phyloP scores from a whole-genome alignment of 2,329 filamentous ascomycete species.

The Hypomyces perniciosus region DNA sequence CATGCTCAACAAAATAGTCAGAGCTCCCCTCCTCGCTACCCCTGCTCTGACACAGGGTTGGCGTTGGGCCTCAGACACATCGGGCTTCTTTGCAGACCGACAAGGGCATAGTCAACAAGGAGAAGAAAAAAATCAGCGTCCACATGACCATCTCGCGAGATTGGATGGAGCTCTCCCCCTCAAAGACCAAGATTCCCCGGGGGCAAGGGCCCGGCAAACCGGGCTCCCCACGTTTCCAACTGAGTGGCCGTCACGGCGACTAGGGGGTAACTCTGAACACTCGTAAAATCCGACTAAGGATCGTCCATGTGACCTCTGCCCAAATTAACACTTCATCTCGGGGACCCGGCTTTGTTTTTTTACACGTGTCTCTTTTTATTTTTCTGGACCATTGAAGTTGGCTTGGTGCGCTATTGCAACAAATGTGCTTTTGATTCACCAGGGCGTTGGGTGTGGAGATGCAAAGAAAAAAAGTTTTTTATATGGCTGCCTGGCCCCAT shows the following conservation, averaged over 20 bases:
- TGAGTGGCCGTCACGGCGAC: constrained; percentile 2
- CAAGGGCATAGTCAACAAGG: not conserved
- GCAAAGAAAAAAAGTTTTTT: constrained; percentile 10
- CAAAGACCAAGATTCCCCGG: too few relatives aligned
- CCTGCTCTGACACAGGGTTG: too few relatives aligned
- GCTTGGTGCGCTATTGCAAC: not conserved
- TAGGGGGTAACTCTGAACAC: not conserved
- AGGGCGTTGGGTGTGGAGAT: too few relatives aligned
- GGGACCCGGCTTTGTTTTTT: not conserved
- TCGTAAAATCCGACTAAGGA: not conserved
- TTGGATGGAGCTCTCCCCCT: constrained; percentile 1
- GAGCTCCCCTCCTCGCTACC: constrained; percentile 3
- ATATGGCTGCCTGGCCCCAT: constrained; percentile 10
- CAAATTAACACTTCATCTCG: constrained; percentile 2
- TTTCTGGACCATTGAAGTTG: too few relatives aligned
- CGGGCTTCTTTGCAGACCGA: constrained; percentile 2
- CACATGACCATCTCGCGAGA: constrained; percentile 10
- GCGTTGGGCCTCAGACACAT: not conserved
- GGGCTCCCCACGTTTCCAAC: constrained; percentile 12
- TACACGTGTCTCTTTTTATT: not conserved
- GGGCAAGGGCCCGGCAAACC: constrained; percentile 1
- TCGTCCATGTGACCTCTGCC: constrained; percentile 3
- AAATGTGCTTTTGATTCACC: too few relatives aligned
- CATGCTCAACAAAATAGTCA: not conserved
- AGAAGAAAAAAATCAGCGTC: constrained; percentile 8